A percentile compares a stretch with the other conserved stretches of the same genome.
phyloP scores from a whole-genome alignment of 2,329 filamentous ascomycete genomes.

The Aspergillus sp. region DNA sequence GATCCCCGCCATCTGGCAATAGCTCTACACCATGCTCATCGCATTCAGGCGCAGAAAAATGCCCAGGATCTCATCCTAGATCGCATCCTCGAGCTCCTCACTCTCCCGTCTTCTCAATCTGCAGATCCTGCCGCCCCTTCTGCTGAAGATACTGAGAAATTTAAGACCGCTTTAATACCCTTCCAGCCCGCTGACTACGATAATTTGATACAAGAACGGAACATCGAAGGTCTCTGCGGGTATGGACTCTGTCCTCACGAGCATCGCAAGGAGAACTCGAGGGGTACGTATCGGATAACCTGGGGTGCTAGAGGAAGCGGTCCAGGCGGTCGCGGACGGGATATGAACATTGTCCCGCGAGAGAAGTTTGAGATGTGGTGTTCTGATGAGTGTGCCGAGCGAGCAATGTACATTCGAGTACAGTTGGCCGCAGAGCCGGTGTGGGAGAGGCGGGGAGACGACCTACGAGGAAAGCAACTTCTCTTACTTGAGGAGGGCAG shows the following conservation, averaged over 20 bases:
- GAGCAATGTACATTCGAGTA: slow-evolving; percentile 81
- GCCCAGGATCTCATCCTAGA: slow-evolving; percentile 72
- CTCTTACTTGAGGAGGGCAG: slow-evolving; percentile 65
- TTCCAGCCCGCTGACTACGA: slow-evolving; percentile 92
- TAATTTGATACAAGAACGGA: slow-evolving; percentile 82
- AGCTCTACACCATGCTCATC: slow-evolving; percentile 77
- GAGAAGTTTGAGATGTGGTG: slow-evolving; percentile 85
- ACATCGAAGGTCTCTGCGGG: slow-evolving; percentile 77
- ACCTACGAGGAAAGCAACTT: slow-evolving; percentile 51
- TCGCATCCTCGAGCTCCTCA: slow-evolving; percentile 69
- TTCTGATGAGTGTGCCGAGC: slow-evolving; percentile 71
- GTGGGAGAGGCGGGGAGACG: slow-evolving; percentile 70
- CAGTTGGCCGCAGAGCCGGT: slow-evolving; percentile 83
- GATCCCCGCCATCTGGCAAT: slow-evolving; percentile 55
- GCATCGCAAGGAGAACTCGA: slow-evolving; percentile 57
- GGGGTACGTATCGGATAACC: slow-evolving; percentile 69
- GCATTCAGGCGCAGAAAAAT: slow-evolving; percentile 79
- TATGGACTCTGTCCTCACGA: slow-evolving; percentile 74
- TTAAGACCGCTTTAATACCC: slow-evolving; percentile 65
- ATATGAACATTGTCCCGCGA: slow-evolving; percentile 65
- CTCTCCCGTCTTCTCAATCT: slow-evolving; percentile 54
- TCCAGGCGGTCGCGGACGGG: slow-evolving; percentile 50
- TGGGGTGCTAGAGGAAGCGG: slow-evolving; percentile 53
- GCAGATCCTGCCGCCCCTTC: slow-evolving; percentile 56
- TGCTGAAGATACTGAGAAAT: slow-evolving; percentile 60